Evolutionary conservation across 257 asterid species (phyloP).

Genomic region (Fraxinus anomala): DNA sequence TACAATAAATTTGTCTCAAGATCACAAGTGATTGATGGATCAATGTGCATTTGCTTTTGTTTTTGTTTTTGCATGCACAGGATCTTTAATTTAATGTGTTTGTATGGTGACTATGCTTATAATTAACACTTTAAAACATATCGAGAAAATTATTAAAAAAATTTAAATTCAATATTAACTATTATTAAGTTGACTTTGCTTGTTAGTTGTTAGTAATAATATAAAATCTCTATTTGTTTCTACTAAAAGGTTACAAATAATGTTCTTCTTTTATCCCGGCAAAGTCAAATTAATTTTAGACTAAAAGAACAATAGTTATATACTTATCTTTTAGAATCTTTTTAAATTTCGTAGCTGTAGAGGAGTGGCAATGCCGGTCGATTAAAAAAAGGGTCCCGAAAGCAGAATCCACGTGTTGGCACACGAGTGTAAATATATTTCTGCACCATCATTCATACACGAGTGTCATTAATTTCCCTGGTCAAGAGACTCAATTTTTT

Average conservation of each 20-base stretch:
- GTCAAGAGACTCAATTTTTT: slow-evolving; percentile 26
- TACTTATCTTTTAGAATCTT: not conserved
- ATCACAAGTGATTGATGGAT: not conserved
- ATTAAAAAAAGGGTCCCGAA: not conserved
- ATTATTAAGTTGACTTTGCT: not conserved
- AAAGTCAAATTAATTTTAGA: not conserved
- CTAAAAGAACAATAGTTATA: not conserved
- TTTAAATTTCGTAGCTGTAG: not conserved
- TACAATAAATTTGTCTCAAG: not conserved
- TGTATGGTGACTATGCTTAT: not conserved
- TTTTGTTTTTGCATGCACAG: not conserved
- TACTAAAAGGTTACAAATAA: too few species aligned
- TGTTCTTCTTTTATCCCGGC: too few species aligned
- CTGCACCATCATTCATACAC: slow-evolving; percentile 21
- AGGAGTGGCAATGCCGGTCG: slow-evolving; percentile 2
- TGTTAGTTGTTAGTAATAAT: not conserved
- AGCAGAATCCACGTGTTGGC: slow-evolving; percentile 15
- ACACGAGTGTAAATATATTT: slow-evolving; percentile 24
- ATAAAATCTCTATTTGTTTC: not conserved
- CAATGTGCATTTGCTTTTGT: not conserved
- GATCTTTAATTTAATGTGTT: not conserved
- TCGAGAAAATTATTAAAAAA: not conserved
- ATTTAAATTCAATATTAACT: not conserved
- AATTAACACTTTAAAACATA: too few species aligned
- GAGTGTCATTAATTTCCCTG: slow-evolving; percentile 14